Conservation (phyloP, 179 eudicot genomes). For the Corrigiola litoralis region DNA sequence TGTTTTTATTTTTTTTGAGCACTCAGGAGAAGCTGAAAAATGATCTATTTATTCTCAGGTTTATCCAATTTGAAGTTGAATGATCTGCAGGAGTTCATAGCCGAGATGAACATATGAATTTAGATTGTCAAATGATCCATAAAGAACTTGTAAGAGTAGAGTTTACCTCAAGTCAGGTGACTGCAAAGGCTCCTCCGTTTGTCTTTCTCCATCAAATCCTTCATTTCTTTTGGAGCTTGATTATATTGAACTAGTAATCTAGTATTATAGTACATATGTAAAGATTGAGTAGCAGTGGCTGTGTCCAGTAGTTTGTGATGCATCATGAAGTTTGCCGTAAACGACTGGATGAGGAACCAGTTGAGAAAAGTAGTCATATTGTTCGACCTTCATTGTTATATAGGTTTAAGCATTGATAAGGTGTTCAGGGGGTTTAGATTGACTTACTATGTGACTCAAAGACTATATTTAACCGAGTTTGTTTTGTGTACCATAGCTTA, state of each 20-base stretch:
- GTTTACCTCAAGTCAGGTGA: not conserved
- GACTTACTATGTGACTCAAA: too few relatives aligned
- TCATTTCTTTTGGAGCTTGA: not conserved
- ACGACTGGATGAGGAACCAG: not conserved
- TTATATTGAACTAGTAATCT: not conserved
- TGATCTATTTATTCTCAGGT: conserved; percentile 31
- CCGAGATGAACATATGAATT: conserved; percentile 27
- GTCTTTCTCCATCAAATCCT: not conserved
- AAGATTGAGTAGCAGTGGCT: not conserved
- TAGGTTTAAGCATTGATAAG: too few relatives aligned
- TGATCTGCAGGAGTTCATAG: conserved; percentile 34
- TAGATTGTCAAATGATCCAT: not conserved
- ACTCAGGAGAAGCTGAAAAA: too few relatives aligned
- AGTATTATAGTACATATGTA: conserved; percentile 17
- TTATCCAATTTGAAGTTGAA: conserved; percentile 25
- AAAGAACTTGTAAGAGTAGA: not conserved
- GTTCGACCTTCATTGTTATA: too few relatives aligned
- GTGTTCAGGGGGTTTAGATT: too few relatives aligned
- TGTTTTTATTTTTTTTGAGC: not conserved
- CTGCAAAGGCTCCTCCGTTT: not conserved
- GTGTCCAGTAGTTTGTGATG: not conserved
- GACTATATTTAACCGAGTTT: too few relatives aligned
- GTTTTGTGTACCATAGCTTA: too few relatives aligned
- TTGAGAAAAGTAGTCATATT: too few relatives aligned
- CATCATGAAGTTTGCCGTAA: not conserved